phyloP scores from a whole-genome alignment of 805 yeast genomes.

The Myxozyma kluyveri region DNA sequence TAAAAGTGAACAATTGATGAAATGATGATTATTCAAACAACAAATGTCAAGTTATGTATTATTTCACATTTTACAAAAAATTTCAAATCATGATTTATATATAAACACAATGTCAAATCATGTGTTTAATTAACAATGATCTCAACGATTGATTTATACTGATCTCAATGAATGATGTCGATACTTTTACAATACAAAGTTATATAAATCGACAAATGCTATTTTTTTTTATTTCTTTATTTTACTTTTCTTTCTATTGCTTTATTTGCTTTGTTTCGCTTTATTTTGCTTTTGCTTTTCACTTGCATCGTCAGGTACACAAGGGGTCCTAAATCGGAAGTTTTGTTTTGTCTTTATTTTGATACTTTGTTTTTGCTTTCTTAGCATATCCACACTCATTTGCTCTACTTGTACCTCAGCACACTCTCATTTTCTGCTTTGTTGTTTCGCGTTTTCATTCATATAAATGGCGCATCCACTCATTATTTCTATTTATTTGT shows the following conservation, averaged over 20 bases:
- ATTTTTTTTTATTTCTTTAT: not conserved
- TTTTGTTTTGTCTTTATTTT: conserved; percentile 6
- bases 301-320: not conserved
- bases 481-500: not conserved
- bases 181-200: too few relatives aligned
- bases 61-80: too few relatives aligned
- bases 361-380: not conserved
- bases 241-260: not conserved
- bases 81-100: too few relatives aligned
- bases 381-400: not conserved
- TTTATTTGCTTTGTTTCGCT: not conserved
- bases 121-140: too few relatives aligned
- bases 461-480: not conserved
- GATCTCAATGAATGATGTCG: too few relatives aligned
- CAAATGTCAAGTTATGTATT: too few relatives aligned
- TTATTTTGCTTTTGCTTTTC: not conserved
- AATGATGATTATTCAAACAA: too few relatives aligned
- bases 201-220: too few relatives aligned
- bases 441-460: not conserved
- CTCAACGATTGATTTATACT: too few relatives aligned
- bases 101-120: too few relatives aligned
- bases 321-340: not conserved
- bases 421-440: not conserved
- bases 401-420: not conserved
- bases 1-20: too few relatives aligned